phyloP scores from a whole-genome alignment of 176 grass and related monocot genomes.

The Raddia distichophylla region DNA sequence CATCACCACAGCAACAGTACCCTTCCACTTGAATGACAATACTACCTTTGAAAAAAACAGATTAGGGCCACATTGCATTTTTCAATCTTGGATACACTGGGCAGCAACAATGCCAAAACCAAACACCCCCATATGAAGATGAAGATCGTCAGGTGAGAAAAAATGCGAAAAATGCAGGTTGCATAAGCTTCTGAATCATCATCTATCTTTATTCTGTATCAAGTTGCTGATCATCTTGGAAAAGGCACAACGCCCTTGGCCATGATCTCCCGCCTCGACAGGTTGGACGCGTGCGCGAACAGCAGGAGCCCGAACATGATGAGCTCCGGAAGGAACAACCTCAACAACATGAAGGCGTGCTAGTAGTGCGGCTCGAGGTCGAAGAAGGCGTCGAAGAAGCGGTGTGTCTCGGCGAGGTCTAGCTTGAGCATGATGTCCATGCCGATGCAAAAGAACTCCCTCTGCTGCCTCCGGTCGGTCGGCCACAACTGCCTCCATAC shows the following conservation, averaged over 20 bases:
- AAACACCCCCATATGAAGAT: constrained; percentile 45
- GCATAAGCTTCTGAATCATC: constrained; percentile 25
- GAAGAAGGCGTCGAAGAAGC: constrained; percentile 93
- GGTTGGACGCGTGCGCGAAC: constrained; percentile 82
- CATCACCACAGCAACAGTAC: no score
- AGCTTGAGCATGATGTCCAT: constrained; percentile 98
- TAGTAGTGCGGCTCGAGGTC: constrained; percentile 90
- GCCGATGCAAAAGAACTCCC: constrained; percentile 98
- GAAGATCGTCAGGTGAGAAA: constrained; percentile 25
- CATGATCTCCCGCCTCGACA: constrained; percentile 95
- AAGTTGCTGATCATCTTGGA: constrained; percentile 93
- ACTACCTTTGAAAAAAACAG: no score
- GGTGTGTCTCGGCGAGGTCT: constrained; percentile 72
- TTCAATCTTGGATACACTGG: constrained; percentile 28
- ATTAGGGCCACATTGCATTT: constrained; percentile 1
- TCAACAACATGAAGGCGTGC: constrained; percentile 91
- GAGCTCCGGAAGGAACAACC: constrained; percentile 88
- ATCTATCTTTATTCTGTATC: constrained; percentile 64
- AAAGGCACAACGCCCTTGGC: constrained; percentile 85
- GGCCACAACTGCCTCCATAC: constrained; percentile 98
- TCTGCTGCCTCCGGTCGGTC: constrained; percentile 63
- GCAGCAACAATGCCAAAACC: constrained; percentile 44
- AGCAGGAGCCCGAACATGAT: constrained; percentile 77
- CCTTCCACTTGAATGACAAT: no score
- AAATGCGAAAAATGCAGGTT: constrained; percentile 12